Conservation (phyloP, 495 filamentous ascomycete genomes). For the Penicillium cosmopolitanum region DNA sequence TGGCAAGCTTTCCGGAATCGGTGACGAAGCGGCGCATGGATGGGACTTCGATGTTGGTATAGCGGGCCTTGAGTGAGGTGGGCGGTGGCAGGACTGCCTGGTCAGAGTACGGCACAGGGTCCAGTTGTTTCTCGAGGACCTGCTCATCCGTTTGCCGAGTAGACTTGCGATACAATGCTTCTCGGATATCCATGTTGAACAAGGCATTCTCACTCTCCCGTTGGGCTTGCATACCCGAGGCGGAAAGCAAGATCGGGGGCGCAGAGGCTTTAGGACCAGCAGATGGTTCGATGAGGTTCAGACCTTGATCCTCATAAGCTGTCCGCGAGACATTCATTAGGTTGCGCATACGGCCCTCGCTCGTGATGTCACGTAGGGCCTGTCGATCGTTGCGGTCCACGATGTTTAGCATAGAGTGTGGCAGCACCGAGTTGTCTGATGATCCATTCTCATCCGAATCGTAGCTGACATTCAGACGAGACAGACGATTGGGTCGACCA, state of each 20-base stretch:
- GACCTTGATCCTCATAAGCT: slow-evolving; percentile 67
- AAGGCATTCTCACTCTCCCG: slow-evolving; percentile 72
- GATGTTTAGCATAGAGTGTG: slow-evolving; percentile 81
- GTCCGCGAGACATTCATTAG: slow-evolving; percentile 79
- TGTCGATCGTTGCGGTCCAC: slow-evolving; percentile 67
- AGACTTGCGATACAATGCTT: slow-evolving; percentile 68
- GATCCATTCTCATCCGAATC: slow-evolving; percentile 58
- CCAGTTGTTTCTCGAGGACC: slow-evolving; percentile 69
- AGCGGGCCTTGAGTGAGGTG: slow-evolving; percentile 75
- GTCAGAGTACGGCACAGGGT: slow-evolving; percentile 63
- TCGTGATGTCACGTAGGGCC: slow-evolving; percentile 69
- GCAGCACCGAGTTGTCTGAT: slow-evolving; percentile 54
- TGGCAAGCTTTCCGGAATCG: slow-evolving; percentile 93
- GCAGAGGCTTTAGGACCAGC: slow-evolving; percentile 75
- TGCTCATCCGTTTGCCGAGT: slow-evolving; percentile 69
- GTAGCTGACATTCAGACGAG: slow-evolving; percentile 62
- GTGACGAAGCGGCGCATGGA: slow-evolving; percentile 99
- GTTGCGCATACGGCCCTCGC: slow-evolving; percentile 69
- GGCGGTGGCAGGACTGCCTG: slow-evolving; percentile 71
- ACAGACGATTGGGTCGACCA: slow-evolving; percentile 47
- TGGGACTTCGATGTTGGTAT: slow-evolving; percentile 88
- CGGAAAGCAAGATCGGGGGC: slow-evolving; percentile 83
- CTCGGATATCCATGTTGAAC: slow-evolving; percentile 78
- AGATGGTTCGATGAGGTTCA: slow-evolving; percentile 78
- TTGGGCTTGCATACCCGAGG: slow-evolving; percentile 66